Base-by-base conservation (phyloP, 306 rosid species). In the apple (Malus domestica) region DNA sequence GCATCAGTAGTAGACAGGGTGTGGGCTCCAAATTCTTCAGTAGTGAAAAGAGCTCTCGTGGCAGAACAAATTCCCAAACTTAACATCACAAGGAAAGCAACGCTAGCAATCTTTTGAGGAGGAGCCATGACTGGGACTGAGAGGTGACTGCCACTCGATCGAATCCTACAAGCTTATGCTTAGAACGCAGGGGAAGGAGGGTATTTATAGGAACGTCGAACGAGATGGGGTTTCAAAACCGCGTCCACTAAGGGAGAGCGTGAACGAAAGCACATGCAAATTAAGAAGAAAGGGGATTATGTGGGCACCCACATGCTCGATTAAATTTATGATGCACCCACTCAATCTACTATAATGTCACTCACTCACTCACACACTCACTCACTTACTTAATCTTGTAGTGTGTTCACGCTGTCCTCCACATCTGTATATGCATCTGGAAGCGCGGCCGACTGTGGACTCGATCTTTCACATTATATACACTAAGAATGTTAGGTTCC, bases 401-500 rank as follows among this genome's bases (percentile, higher is more conserved):
- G 94, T 86, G 91, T 86, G 86, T 68, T 82, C 80, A 68, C 71
- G 94, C 91, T 90, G 94, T 86, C 87, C 59, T 85, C 94, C 94
- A 89, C 86, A 64, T 79, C 63, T 22, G 25, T 18, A 60, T 27
- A 23, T 60, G 10, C 18, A 10, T 60, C 66, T 27, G 8, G 16
- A 22, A 58, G 25, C 67, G 20, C 67, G 6, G 75, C 64, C 55
- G 8, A 4, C 38, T 58, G 22, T 27, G 10, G 10, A 55, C 65
- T 35, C 66, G 5, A 57, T 72, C 54, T 58, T 58, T 72, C 76
- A 72, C 45, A 72, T 38, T 58, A 40, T 58, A 40, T 15, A 12
- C 18, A 51, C 57, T 51, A 12, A 40, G 45, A 40, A 40, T 40
- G 45, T 40, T 40, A 40, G 45, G 45, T 40, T 35, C 40, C 40